Evolutionary conservation across 2,329 filamentous ascomycete species (phyloP).

Genomic region (Ophioceras dolichostomum): DNA sequence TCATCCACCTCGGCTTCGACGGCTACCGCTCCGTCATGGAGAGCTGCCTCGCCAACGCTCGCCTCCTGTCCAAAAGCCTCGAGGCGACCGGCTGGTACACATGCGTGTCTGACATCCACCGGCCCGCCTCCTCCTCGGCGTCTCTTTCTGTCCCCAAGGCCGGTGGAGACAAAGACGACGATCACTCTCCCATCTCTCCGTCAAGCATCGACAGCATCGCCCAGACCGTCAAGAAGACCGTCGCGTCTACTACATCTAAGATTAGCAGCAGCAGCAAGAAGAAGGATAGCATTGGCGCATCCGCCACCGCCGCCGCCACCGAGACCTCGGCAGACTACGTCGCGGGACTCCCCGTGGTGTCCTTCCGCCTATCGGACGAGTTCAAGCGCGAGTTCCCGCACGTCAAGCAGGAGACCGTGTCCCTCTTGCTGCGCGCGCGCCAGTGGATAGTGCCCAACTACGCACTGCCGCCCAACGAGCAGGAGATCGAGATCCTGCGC

Average conservation of each 20-base stretch:
- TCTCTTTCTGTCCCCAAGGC: constrained; percentile 4
- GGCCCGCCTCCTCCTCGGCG: constrained; percentile 21
- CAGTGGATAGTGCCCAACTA: constrained; percentile 66
- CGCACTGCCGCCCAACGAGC: constrained; percentile 48
- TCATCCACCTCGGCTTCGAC: constrained; percentile 55
- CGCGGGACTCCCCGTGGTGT: constrained; percentile 54
- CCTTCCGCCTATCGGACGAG: constrained; percentile 49
- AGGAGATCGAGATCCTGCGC: constrained; percentile 52
- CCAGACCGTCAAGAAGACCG: constrained; percentile 22
- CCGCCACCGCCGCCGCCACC: constrained; percentile 8
- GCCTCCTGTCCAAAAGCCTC: constrained; percentile 48
- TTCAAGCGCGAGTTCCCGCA: constrained; percentile 50
- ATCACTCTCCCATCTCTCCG: too few relatives aligned
- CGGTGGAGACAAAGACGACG: not conserved
- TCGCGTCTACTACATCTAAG: constrained; percentile 8
- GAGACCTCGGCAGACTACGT: constrained; percentile 49
- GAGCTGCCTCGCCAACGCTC: constrained; percentile 52
- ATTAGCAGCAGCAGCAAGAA: constrained; percentile 1
- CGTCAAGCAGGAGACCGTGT: constrained; percentile 51
- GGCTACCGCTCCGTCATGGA: constrained; percentile 56
- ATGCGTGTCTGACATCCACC: constrained; percentile 54
- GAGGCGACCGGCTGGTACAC: constrained; percentile 56
- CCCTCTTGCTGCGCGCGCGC: constrained; percentile 48
- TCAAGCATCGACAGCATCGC: constrained; percentile 1
- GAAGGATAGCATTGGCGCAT: not conserved